A percentile compares a stretch with the other conserved stretches of the same genome.
phyloP scores from a whole-genome alignment of 2,329 filamentous ascomycete genomes.

The Aaosphaeria pasadenensis region DNA sequence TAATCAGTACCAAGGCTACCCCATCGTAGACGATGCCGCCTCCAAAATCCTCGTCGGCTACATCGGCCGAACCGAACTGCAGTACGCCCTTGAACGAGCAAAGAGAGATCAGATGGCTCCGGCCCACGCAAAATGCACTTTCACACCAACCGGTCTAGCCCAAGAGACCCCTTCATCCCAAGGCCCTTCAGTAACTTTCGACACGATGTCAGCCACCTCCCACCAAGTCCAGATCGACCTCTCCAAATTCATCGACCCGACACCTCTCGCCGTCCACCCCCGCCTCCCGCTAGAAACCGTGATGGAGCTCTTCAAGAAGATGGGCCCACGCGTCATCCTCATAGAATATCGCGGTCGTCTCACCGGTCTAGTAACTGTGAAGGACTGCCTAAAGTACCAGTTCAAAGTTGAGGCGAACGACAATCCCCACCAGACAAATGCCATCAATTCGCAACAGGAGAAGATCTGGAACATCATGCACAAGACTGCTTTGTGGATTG shows the following conservation, averaged over 20 bases:
- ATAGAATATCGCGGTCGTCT: constrained; percentile 86
- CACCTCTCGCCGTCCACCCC: constrained; percentile 87
- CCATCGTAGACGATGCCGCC: constrained; percentile 73
- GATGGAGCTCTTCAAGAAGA: constrained; percentile 98
- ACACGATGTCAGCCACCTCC: constrained; percentile 56
- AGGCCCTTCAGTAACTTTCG: constrained; percentile 51
- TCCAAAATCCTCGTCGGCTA: constrained; percentile 80
- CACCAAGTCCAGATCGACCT: constrained; percentile 69
- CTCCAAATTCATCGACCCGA: constrained; percentile 81
- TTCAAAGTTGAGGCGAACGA: constrained; percentile 92
- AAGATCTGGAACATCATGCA: constrained; percentile 19
- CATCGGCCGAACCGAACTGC: constrained; percentile 86
- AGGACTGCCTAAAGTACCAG: constrained; percentile 95
- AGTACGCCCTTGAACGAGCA: constrained; percentile 82
- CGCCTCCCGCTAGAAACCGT: constrained; percentile 90
- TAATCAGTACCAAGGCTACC: constrained; percentile 88
- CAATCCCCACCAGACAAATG: constrained; percentile 47
- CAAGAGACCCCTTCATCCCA: constrained; percentile 27
- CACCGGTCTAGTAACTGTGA: constrained; percentile 85
- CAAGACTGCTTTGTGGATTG: constrained; percentile 15
- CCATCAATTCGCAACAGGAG: constrained; percentile 29
- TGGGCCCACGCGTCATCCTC: constrained; percentile 88
- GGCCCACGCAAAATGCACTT: constrained; percentile 69
- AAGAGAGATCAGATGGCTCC: constrained; percentile 66
- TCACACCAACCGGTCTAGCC: constrained; percentile 47